Evolutionary conservation across 2,329 filamentous ascomycete genomes (phyloP), one percentile per base, ranked within the genome.

Genomic region (Nemania sp.): DNA sequence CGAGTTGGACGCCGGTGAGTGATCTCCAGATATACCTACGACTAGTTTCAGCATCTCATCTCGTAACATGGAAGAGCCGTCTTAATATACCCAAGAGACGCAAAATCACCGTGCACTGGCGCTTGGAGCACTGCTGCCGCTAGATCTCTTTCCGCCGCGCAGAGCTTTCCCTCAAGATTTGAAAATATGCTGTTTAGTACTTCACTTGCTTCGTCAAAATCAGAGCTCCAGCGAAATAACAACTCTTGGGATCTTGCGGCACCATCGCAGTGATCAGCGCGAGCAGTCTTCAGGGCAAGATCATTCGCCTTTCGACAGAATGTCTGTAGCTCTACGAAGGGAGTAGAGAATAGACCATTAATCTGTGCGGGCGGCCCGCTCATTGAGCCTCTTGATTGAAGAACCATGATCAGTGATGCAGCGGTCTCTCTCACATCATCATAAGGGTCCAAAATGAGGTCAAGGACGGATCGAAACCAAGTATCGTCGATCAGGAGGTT

Each of bases 241-340:
- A 97, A 81, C 47, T 92, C 89, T 68, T 91, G 92, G 2, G 91
- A 85, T 61, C 93, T 89, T 38, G 94, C 95, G 55, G 96, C 90
- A 10, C 95, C 95, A 80, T 99, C 95, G 1, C 94, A 94, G 78
- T 97, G 93, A 77, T 98, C 94, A 13, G 94, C 95, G 68, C 96
- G 88, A 24, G 93, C 93, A 4, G 93, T 97, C 27, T 82, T 84
- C 24, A 89, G 85, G 66, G 93, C 90, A 38, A 88, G 82, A 3
- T 80, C 79, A 64, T 90, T 86, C 0, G 89, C 87, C 62, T 84
- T 83, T 1, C 70, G 73, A 45, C 87, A 82, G 62, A 90, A 87
- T 18, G 81, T 79, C 3, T 70, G 71, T 29, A 90, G 77, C 10
- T 85, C 74, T 7, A 76, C 72, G 1, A 75, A 62, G 10, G 77